A percentile compares a stretch with the other conserved stretches of the same genome.
phyloP scores from a whole-genome alignment of 1,284 basidiomycete genomes.

The Puccinia horiana region DNA sequence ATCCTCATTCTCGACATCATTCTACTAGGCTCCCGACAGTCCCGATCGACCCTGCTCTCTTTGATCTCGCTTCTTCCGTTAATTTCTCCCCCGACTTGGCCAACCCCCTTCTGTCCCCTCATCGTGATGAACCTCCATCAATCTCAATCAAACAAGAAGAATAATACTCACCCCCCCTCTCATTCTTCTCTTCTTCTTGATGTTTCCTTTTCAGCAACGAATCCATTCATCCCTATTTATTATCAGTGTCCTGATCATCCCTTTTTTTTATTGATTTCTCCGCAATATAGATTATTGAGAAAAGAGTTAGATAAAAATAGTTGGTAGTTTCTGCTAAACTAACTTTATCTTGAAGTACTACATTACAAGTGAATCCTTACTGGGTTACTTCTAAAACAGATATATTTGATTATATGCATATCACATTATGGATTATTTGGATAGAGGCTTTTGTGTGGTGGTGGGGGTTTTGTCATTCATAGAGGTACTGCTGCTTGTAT shows the following conservation, averaged over 20 bases:
- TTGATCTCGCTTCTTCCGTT: not conserved
- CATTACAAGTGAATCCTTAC: no score
- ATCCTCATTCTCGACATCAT: not conserved
- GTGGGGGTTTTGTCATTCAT: no score
- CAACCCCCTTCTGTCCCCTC: slow-evolving; percentile 5
- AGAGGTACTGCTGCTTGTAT: no score
- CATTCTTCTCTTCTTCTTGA: not conserved
- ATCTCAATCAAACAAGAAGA: slow-evolving; percentile 31
- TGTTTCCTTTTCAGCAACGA: not conserved
- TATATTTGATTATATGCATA: no score
- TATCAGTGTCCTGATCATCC: not conserved
- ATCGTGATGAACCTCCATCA: not conserved
- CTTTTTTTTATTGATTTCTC: not conserved
- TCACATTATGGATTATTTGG: no score
- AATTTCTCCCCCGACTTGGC: not conserved
- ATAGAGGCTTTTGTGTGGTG: no score
- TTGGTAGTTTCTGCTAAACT: no score
- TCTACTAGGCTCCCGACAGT: not conserved
- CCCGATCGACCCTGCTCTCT: slow-evolving; percentile 10
- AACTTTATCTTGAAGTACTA: no score
- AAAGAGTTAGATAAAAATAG: no score
- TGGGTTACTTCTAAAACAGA: no score
- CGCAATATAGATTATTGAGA: no score
- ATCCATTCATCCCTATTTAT: not conserved
- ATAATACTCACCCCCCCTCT: not conserved